These are phyloP conservation scores for Spathaspora arborariae DNA, from an alignment of 805 yeast species.

Conservation along the genomic window DNA sequence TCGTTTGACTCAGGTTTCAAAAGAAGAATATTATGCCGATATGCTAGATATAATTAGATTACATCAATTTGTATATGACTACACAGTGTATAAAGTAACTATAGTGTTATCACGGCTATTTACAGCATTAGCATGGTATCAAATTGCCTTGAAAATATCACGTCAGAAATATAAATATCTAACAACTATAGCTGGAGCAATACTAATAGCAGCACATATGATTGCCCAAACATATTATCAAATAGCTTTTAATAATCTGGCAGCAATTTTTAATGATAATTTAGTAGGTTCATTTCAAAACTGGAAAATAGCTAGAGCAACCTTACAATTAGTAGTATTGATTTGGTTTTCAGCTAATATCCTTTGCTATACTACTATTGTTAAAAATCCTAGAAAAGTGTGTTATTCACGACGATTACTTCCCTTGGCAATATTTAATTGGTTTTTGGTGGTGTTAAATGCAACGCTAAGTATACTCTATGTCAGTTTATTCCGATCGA, in stretches of 20 bases:
- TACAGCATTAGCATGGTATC: slow-evolving; percentile 54
- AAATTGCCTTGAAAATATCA: slow-evolving; percentile 40
- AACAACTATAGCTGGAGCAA: slow-evolving; percentile 26
- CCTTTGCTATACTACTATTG: slow-evolving; percentile 31
- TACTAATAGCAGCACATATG: slow-evolving; percentile 22
- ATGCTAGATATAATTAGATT: slow-evolving; percentile 49
- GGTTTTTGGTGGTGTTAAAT: slow-evolving; percentile 39
- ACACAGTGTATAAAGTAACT: slow-evolving; percentile 34
- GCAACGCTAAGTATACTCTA: slow-evolving; percentile 22
- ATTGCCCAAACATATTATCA: slow-evolving; percentile 14
- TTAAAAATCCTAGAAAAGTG: slow-evolving; percentile 34
- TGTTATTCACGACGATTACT: slow-evolving; percentile 45
- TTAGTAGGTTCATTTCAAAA: slow-evolving; percentile 1
- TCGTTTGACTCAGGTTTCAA: slow-evolving; percentile 43
- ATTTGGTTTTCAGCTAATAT: slow-evolving; percentile 32
- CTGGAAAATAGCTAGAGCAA: slow-evolving; percentile 27
- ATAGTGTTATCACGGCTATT: slow-evolving; percentile 40
- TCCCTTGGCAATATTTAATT: slow-evolving; percentile 46
- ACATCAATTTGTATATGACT: slow-evolving; percentile 32
- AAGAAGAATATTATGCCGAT: slow-evolving; percentile 48
- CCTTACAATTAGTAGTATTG: slow-evolving; percentile 23
- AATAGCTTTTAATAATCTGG: slow-evolving; percentile 5
- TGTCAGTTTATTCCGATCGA: slow-evolving; percentile 21
- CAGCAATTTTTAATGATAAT: neutral
- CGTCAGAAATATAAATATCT: slow-evolving; percentile 21